Conservation (phyloP, 352 stramenopile species). For the Globisporangium yorkense region DNA sequence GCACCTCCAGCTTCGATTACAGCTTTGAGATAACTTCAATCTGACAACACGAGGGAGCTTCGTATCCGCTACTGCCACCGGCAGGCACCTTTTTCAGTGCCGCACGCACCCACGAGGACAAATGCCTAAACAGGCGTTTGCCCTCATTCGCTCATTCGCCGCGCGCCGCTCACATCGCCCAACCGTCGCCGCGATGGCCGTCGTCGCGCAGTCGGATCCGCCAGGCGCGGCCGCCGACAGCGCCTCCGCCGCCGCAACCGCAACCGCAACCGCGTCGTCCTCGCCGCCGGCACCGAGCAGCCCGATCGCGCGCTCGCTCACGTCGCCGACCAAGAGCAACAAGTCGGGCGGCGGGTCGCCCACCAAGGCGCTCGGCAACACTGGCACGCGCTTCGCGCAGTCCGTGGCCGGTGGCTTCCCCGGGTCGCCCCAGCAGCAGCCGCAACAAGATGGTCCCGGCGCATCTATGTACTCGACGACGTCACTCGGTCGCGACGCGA, state of each 20-base stretch:
- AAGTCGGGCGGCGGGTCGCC: constrained; percentile 4
- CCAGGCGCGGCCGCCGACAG: background rate
- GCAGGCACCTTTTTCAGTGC: background rate
- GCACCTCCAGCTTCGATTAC: background rate
- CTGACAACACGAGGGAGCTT: background rate
- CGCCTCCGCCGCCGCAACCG: background rate
- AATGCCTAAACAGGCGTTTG: background rate
- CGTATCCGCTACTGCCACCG: background rate
- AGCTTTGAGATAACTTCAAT: background rate
- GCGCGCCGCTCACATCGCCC: background rate
- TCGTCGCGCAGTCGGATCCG: background rate
- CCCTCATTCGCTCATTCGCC: background rate
- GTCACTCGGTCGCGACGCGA: constrained; percentile 6
- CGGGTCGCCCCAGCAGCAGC: background rate
- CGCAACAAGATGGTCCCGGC: background rate
- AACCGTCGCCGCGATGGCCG: background rate
- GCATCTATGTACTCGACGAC: constrained; percentile 2
- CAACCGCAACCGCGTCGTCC: background rate
- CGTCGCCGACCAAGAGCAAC: constrained; percentile 8
- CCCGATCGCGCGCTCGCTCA: constrained; percentile 8
- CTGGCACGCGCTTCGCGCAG: constrained; percentile 3
- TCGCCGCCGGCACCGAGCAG: background rate
- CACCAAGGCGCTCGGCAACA: background rate
- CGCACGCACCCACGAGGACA: background rate
- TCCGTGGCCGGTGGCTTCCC: background rate